Percentiles rank a stretch among this genome's conserved stretches.
Conservation (phyloP, 2,329 filamentous ascomycete species). For the Ophiostoma montium region DNA sequence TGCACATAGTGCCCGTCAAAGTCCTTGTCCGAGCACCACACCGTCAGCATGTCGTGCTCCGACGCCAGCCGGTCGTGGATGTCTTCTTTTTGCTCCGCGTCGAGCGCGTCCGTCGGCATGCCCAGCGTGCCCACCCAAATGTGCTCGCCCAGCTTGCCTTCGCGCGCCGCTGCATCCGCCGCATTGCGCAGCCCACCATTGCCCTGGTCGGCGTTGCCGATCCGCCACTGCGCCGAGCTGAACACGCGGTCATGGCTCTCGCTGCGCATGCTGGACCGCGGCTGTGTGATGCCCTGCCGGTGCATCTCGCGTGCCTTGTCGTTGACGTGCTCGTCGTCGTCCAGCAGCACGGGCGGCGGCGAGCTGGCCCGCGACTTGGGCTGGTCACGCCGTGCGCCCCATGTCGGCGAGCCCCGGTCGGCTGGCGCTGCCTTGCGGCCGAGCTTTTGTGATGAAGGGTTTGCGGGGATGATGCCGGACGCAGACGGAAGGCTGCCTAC, state of each 20-base stretch:
- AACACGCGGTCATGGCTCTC: constrained; percentile 57
- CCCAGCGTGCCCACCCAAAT: constrained; percentile 88
- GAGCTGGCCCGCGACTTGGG: constrained; percentile 62
- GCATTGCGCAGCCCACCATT: constrained; percentile 89
- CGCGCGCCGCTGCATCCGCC: constrained; percentile 59
- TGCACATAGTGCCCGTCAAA: constrained; percentile 90
- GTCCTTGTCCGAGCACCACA: constrained; percentile 80
- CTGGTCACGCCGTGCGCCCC: constrained; percentile 64
- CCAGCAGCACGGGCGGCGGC: constrained; percentile 61
- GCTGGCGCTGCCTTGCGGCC: constrained; percentile 37
- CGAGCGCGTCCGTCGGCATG: constrained; percentile 81
- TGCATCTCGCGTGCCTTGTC: constrained; percentile 44
- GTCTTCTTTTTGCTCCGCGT: constrained; percentile 61
- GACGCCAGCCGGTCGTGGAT: constrained; percentile 71
- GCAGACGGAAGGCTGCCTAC: constrained; percentile 34
- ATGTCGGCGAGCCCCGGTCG: constrained; percentile 62
- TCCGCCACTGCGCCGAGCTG: constrained; percentile 65
- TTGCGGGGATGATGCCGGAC: neutral
- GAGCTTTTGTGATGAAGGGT: neutral
- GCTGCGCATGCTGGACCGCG: constrained; percentile 34
- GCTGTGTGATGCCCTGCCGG: constrained; percentile 43
- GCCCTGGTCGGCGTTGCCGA: constrained; percentile 76
- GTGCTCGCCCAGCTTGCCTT: constrained; percentile 56
- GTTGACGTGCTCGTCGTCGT: constrained; percentile 42
- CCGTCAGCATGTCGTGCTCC: constrained; percentile 69